Evolutionary conservation across 768 basidiomycete species (phyloP), one percentile per base, ranked within the genome.

Genomic region (Suillus plorans): DNA sequence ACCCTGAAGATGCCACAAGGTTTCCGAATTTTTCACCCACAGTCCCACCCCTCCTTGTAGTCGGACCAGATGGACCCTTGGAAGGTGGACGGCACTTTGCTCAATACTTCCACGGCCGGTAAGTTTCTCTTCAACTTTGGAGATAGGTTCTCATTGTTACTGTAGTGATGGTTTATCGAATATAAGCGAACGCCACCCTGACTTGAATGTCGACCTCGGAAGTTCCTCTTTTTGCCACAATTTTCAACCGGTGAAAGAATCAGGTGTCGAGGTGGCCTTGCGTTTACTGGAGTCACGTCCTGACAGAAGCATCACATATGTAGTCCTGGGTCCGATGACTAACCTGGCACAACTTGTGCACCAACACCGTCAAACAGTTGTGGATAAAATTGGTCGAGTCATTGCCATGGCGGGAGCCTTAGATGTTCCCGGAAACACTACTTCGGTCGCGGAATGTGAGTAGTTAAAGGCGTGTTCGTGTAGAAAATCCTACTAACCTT

Each of bases 371-470:
- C 72, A 79, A 42, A 77, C 83, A 13, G 79, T 95, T 37, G 76
- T 77, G 9, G 76, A 83, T 14, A 85, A 85, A 50, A 84, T 94
- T 36, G 92, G 88, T 5, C 83, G 88, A n/a, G 79, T 98, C 9
- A 78, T 95, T 25, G 89, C 88, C 73, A 97, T 98, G 94, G 95
- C 95, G n/a, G 95, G 94, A 16, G 91, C 94, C 2, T 74, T 98
- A 28, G 94, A 96, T 68, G 91, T 94, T 39, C 94, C 95, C 0
- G 95, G 95, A 3, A 98, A 97, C 69, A 90, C 89, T 0, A 86
- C 82, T 31, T 86, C 94, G 9, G 82, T 85, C 4, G 90, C 94
- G 64, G 95, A 97, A 75, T 97, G 95, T 92, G 77, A 76, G 87
- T 73, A 41, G 44, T 64, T 31, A 22, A 50, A 41, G 16, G 20